phyloP scores from a whole-genome alignment of 345 rosid species.

The Conringia planisiliqua region DNA sequence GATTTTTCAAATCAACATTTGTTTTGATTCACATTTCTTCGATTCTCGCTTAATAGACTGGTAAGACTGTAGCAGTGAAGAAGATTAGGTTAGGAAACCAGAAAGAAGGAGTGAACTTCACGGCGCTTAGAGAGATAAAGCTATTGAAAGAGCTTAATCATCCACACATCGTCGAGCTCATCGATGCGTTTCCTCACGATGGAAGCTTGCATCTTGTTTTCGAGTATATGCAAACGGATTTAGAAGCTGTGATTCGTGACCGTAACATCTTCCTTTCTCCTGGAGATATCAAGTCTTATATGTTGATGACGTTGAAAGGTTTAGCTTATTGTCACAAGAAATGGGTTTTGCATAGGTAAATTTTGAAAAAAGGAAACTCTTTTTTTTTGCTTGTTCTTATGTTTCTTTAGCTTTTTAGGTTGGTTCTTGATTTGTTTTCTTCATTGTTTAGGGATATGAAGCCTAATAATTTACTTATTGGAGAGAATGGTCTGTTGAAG shows the following conservation, averaged over 20 bases:
- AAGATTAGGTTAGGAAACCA: slow-evolving; percentile 59
- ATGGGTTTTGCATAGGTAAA: slow-evolving; percentile 61
- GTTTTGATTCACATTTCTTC: not conserved
- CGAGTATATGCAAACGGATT: slow-evolving; percentile 65
- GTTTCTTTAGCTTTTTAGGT: not conserved
- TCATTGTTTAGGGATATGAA: slow-evolving; percentile 50
- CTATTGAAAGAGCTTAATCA: slow-evolving; percentile 54
- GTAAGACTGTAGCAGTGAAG: slow-evolving; percentile 55
- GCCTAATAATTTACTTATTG: slow-evolving; percentile 59
- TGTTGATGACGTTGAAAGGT: slow-evolving; percentile 57
- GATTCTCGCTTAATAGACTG: slow-evolving; percentile 35
- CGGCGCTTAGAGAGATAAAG: slow-evolving; percentile 61
- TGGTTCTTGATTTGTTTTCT: not conserved
- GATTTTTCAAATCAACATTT: not conserved
- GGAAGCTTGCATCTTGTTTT: slow-evolving; percentile 59
- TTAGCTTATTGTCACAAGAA: slow-evolving; percentile 55
- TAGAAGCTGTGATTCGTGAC: slow-evolving; percentile 65
- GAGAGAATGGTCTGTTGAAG: slow-evolving; percentile 52
- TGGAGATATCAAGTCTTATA: slow-evolving; percentile 55
- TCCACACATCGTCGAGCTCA: slow-evolving; percentile 51
- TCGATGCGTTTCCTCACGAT: slow-evolving; percentile 60
- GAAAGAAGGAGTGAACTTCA: slow-evolving; percentile 62
- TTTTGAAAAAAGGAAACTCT: too few species aligned
- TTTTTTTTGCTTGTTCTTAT: not conserved
- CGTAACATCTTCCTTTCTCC: slow-evolving; percentile 55